Evolutionary conservation across 116 monocot genomes (phyloP).

Genomic region (Phalaenopsis hybrid): DNA sequence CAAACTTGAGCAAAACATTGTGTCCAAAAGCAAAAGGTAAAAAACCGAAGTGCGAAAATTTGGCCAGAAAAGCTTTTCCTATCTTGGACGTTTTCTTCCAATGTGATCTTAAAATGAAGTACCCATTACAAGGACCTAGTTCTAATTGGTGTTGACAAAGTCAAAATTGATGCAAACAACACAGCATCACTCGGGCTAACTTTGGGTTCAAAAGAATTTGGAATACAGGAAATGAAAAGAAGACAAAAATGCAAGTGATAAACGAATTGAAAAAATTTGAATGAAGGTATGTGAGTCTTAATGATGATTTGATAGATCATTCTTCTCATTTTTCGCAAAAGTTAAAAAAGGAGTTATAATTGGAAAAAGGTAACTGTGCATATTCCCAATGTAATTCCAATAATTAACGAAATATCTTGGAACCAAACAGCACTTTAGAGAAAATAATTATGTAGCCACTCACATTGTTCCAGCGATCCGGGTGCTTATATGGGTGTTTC

Average conservation of each 20-base stretch:
- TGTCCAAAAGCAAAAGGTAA: too few relatives aligned
- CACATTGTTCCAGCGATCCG: constrained; percentile 52
- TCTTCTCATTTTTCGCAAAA: too few relatives aligned
- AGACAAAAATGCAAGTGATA: too few relatives aligned
- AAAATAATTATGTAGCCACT: constrained; percentile 9
- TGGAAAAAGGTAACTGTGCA: neutral
- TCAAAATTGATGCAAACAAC: neutral
- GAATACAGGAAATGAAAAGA: neutral
- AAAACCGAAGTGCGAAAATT: neutral
- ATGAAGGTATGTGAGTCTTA: too few relatives aligned
- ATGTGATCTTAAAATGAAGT: neutral
- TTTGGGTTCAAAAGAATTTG: too few relatives aligned
- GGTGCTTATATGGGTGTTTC: constrained; percentile 43
- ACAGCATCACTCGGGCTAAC: neutral
- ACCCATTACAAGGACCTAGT: neutral
- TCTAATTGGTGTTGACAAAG: neutral
- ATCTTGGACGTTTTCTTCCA: neutral
- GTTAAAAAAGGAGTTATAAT: neutral
- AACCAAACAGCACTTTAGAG: neutral
- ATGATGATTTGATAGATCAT: too few relatives aligned
- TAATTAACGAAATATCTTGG: too few relatives aligned
- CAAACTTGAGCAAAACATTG: too few relatives aligned
- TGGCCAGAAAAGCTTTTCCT: neutral
- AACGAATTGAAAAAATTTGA: too few relatives aligned
- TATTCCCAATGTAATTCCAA: neutral